Conservation (phyloP, 768 basidiomycete genomes). For the Sporobolomyces roseus region DNA sequence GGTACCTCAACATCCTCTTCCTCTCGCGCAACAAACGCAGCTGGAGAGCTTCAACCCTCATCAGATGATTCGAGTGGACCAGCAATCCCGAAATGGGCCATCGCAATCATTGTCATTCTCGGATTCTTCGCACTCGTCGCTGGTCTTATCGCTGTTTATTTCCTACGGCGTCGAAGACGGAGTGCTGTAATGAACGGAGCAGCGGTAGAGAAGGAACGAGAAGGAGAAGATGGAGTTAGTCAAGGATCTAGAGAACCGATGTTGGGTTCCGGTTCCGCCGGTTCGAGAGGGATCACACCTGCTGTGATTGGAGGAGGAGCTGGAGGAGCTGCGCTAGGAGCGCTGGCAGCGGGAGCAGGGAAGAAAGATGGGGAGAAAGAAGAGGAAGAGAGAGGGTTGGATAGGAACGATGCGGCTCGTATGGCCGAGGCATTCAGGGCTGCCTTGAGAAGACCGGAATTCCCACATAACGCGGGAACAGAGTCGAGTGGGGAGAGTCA, state of each 20-base stretch:
- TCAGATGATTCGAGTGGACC: not conserved
- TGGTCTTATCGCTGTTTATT: conserved; percentile 63
- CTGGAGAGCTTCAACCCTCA: conserved; percentile 13
- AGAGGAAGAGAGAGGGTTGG: conserved; percentile 52
- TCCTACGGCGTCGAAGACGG: no score
- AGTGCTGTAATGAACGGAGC: no score
- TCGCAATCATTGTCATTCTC: conserved; percentile 80
- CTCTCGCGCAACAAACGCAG: not conserved
- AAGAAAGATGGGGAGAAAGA: not conserved
- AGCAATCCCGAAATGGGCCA: conserved; percentile 54
- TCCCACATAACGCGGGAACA: conserved; percentile 46
- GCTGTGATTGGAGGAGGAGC: not conserved
- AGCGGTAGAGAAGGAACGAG: no score
- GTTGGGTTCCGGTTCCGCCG: conserved; percentile 38
- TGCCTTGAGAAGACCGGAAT: conserved; percentile 83
- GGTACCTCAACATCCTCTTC: not conserved
- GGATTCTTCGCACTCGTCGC: conserved; percentile 77
- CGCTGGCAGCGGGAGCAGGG: not conserved
- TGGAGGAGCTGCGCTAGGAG: conserved; percentile 2
- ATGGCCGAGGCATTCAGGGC: conserved; percentile 90
- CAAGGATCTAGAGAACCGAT: conserved; percentile 56
- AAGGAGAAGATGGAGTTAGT: no score
- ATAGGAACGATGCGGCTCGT: conserved; percentile 79
- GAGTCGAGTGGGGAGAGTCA: conserved; percentile 17
- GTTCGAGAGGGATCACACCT: not conserved